Evolutionary conservation across 2,329 filamentous ascomycete species (phyloP).

Genomic region (Cordyceps fumosorosea): DNA sequence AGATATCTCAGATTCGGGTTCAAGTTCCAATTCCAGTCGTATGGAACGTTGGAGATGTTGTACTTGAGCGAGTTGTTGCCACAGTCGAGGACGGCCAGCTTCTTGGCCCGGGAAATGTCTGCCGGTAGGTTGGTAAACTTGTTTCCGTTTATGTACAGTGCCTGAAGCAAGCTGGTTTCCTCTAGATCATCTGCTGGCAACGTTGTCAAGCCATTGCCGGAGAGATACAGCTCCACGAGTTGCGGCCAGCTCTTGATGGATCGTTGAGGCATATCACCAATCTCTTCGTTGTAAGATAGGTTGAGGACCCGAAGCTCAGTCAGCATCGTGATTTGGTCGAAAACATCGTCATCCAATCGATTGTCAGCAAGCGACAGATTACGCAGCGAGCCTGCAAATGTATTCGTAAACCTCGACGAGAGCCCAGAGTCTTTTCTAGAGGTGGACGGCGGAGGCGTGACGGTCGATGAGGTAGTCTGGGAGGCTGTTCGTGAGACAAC

Average conservation of each 20-base stretch:
- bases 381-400: conserved; percentile 79
- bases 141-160: conserved; percentile 94
- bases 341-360: conserved; percentile 87
- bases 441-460: conserved; percentile 43
- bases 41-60: conserved; percentile 98
- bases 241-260: conserved; percentile 86
- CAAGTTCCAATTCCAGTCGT: conserved; percentile 99
- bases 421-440: conserved; percentile 83
- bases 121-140: conserved; percentile 95
- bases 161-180: conserved; percentile 77
- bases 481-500: conserved; percentile 61
- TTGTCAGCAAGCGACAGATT: conserved; percentile 91
- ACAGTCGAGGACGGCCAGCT: conserved; percentile 85
- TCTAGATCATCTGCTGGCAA: conserved; percentile 91
- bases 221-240: conserved; percentile 86
- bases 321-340: conserved; percentile 80
- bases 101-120: conserved; percentile 89
- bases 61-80: conserved; percentile 95
- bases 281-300: conserved; percentile 80
- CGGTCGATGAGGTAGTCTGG: conserved; percentile 37
- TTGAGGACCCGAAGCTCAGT: conserved; percentile 84
- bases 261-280: conserved; percentile 85
- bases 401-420: conserved; percentile 71
- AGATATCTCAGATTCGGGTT: conserved; percentile 92
- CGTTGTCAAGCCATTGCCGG: conserved; percentile 87